Evolutionary conservation across 1,284 basidiomycete species (phyloP), one percentile per base, ranked within the genome.

Genomic region (Leccinum pachyderme): DNA sequence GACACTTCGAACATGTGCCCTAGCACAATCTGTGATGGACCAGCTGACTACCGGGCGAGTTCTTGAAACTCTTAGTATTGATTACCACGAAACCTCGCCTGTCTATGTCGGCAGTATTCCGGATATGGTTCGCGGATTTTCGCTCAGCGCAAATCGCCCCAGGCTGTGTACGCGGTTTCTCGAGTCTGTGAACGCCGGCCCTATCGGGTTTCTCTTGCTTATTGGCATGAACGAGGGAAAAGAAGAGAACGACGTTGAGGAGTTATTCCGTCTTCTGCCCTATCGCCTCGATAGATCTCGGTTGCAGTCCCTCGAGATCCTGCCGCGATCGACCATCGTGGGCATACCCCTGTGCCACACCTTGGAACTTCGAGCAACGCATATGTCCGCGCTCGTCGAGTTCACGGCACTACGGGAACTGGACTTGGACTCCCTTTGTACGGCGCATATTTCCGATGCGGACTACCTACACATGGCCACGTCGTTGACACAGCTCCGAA

Each of bases 321-420:
- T 31, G 15, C 47, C 49, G 2, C 8, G 25, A 12, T 39, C 49
- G 7, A 35, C n/a, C 27, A 15, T 54, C 47, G 13, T 46, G n/a
- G 48, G 44, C 1, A 47, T 59, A 39, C 28, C 29, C 11, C 15
- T 43, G 11, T 49, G 52, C 41, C 27, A 43, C 11, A 44, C 50
- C 13, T 9, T 53, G 15, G 11, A 5, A 13, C 28, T 62, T 6
- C 49, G 28, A 9, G 28, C 2, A 25, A 13, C 45, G 18, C 33
- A 52, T 8, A 3, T 59, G 25, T 37, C 53, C 2, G 7, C 49
- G 18, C 44, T 66, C 45, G 11, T 13, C 22, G 32, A 37, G 35
- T 66, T 66, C 5, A 53, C 33, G 0, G 52, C 53, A 13, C 3
- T 63, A 24, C 55, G 15, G 18, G 59, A 63, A 29, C 52, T 62